Base-by-base conservation (phyloP, 352 stramenopile species). In the Thraustotheca clavata region DNA sequence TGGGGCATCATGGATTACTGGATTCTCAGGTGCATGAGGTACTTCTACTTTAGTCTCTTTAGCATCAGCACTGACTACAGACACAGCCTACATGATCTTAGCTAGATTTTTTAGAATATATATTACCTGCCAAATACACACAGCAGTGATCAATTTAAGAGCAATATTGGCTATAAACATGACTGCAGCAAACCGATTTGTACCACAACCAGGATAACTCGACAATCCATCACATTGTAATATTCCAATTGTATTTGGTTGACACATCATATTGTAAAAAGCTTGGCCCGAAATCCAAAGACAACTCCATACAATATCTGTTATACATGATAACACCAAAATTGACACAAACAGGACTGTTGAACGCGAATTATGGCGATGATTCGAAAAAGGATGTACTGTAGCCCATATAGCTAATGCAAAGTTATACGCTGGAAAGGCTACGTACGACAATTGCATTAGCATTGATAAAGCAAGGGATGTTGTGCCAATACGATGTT, bases 361-460 rank as follows among this genome's bases (percentile, higher is more conserved):
- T 2, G 86, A 69, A 6, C 72, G 75, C 7, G 73, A 62, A 38
- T 91, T 74, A 22, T 41, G 34, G 6, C 34, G 31, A 24, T 60
- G 60, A 20, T 76, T 72, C 14, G 77, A 75, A 3, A 76, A 78
- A 60, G 74, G 87, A 46, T 72, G 80, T 11, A 77, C 70, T 16
- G 87, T 69, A 22, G 77, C 79, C 83, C 83, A 91, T 34, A 90
- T 63, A 27, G 77, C 83, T 32, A 90, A 70, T 22, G 76, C 76
- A 60, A 90, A 88, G 60, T 92, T 90, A 67, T 92, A 91, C 4
- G 77, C 75, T 1, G 83, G 79, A 41, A 90, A 91, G 4, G 83
- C 83, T 29, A 91, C 80, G 65, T 91, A 91, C 36, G 83, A 87
- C 11, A 90, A 69, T 67, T 92, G 80, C 79, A 90, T 87, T 41